Evolutionary conservation across 495 filamentous ascomycete genomes (phyloP), one percentile per base, ranked within the genome.

Genomic region (Annulohypoxylon bovei): DNA sequence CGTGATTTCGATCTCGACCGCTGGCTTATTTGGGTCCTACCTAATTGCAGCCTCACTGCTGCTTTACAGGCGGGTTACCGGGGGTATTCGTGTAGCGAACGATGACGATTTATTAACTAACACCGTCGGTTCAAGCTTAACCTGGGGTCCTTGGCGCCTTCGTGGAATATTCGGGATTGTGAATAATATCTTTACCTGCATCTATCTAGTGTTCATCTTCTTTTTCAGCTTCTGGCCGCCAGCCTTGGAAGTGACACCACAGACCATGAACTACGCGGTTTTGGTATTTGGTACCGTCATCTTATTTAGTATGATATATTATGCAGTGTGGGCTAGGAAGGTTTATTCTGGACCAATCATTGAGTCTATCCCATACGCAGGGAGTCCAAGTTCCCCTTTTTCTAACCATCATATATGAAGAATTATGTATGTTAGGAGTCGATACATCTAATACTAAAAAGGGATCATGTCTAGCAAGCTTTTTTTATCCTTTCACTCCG

Each of bases 201-300:
- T 53, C 6, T 53, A 33, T 20, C 27, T 53, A 2, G 27, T 53
- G n/a, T 53, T 53, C 27, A 53, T 53, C 28, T 53, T 53, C 49
- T 53, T 53, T 33, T 53, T 53, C 27, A 53, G 49, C 49, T 53
- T 53, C 28, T 53, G 49, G 49, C 49, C 49, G 28, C 49, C 49
- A 20, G 4, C 27, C 1, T 23, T 53, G 8, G 27, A 53, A 22
- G 49, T 53, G n/a, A 53, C 49, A 20, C 49, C 49, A 0, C 27
- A 32, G 16, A 53, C 6, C 6, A 53, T 53, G 49, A 53, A 53
- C 28, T 53, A 32, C n/a, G 49, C 49, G 6, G 28, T 53, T 6
- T 20, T 53, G 28, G 49, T 53, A 16, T 53, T 53, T 22, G 49
- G 49, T 0, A 22, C 27, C 16, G 49, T 53, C n/a, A 23, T 53